Evolutionary conservation across 441 rosid genomes (phyloP).

Genomic region (Melianthus villosus): DNA sequence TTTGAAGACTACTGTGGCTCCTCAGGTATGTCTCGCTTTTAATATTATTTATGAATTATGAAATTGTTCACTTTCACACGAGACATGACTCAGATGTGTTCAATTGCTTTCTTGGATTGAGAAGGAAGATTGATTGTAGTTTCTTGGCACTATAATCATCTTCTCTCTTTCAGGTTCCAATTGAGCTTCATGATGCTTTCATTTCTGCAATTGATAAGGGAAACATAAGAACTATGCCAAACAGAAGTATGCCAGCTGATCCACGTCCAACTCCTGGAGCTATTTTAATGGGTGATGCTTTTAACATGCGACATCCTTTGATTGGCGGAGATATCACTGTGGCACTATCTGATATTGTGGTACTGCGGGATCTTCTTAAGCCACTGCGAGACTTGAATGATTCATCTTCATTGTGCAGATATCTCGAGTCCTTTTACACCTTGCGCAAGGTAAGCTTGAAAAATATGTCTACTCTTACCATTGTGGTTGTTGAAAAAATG

Average conservation of each 20-base stretch:
- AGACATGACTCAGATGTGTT: too few species aligned
- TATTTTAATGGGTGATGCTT: conserved; percentile 16
- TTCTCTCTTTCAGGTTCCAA: conserved; percentile 13
- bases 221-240: conserved; percentile 14
- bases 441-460: conserved; percentile 10
- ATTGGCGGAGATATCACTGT: conserved; percentile 17
- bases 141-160: too few species aligned
- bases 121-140: too few species aligned
- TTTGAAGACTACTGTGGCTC: conserved; percentile 13
- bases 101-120: too few species aligned
- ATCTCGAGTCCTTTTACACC: conserved; percentile 15
- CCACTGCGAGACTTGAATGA: conserved; percentile 10
- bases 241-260: conserved; percentile 15
- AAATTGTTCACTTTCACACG: not conserved
- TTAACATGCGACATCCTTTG: conserved; percentile 17
- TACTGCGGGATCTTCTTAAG: conserved; percentile 10
- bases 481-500: not conserved
- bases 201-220: conserved; percentile 13
- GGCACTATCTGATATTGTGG: conserved; percentile 11
- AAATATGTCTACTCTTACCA: not conserved
- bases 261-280: conserved; percentile 15
- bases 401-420: conserved; percentile 9
- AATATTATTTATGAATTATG: not conserved
- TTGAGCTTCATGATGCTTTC: conserved; percentile 9
- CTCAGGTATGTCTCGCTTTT: conserved; percentile 6